Conservation (phyloP, 1,284 basidiomycete genomes). For the Ustilago hordei region DNA sequence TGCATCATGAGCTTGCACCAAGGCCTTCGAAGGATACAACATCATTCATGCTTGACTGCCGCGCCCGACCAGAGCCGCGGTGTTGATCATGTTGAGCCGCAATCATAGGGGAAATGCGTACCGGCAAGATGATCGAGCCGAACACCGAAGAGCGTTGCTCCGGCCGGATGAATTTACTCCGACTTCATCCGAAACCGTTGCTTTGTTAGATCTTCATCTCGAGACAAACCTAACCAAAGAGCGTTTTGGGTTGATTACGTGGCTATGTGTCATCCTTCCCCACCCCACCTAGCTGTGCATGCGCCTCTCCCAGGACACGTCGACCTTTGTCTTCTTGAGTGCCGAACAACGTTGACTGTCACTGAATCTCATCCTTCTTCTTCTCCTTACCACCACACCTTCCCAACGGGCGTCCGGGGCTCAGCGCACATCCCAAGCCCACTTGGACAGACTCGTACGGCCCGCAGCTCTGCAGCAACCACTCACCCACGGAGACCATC, state of each 20-base stretch:
- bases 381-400: neutral
- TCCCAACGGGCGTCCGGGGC: neutral
- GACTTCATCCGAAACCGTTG: slow-evolving; percentile 25
- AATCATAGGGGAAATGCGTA: slow-evolving; percentile 4
- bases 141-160: slow-evolving; percentile 10
- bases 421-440: neutral
- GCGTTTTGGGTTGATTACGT: neutral
- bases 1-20: too few relatives aligned
- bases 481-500: too few relatives aligned
- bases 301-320: slow-evolving; percentile 21
- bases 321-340: slow-evolving; percentile 12
- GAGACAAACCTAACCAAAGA: neutral
- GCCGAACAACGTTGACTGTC: slow-evolving; percentile 16
- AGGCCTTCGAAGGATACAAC: neutral
- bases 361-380: neutral
- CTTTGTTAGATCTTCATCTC: neutral
- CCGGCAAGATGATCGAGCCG: slow-evolving; percentile 30
- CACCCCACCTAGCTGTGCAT: neutral
- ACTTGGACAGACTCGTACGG: neutral
- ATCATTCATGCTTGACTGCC: neutral
- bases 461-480: neutral
- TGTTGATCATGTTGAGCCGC: neutral
- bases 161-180: neutral
- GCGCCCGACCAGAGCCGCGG: slow-evolving; percentile 24
- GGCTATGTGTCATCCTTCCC: neutral